Base-by-base conservation (phyloP, 306 rosid species). In the Dicorynia guianensis region DNA sequence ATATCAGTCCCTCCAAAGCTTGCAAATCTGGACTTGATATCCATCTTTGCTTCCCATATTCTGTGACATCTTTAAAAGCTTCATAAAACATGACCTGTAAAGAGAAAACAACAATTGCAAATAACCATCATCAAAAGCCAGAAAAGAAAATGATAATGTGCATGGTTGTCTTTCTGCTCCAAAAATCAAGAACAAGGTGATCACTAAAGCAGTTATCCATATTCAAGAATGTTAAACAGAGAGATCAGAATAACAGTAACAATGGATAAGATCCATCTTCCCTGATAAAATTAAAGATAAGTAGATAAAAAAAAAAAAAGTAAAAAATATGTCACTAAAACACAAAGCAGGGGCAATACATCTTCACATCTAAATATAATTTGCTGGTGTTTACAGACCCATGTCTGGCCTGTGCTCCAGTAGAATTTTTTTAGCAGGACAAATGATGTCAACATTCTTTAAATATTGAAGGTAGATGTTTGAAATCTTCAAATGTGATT, bases 11-110 rank as follows among this genome's bases (percentile, higher is more conserved):
- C 79, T 93, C 91, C 36, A 89, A 44, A 12, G 65, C 80, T 36
- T 80, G 88, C 85, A 64, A 81, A 42, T 78, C 78, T 50, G 88
- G 65, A 77, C 76, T 61, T 48, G 74, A 70, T 30, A 71, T 25
- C 93, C 85, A 89, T 81, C 78, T 84, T 65, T 83, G 79, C 87
- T 89, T 89, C 80, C 92, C 95, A 63, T 83, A 63, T 70, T 87
- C 87, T 6, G 80, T 78, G 47, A 67, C 71, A 60, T 90, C 93
- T 85, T 93, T 93, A 86, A 90, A 74, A 50, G 85, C 87, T 85
- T 93, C 95, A 43, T 93, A 90, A 84, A 87, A 90, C 90, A 90
- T 57, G 50, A 93, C 96, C 98, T 93, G 82, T 30, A 54, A 48
- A 20, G 75, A 34, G 35, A 17, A 75, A 68, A 64, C 17, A 69